Evolutionary conservation across 129 eudicot species (phyloP).

Genomic region (Sambucus nigra): DNA sequence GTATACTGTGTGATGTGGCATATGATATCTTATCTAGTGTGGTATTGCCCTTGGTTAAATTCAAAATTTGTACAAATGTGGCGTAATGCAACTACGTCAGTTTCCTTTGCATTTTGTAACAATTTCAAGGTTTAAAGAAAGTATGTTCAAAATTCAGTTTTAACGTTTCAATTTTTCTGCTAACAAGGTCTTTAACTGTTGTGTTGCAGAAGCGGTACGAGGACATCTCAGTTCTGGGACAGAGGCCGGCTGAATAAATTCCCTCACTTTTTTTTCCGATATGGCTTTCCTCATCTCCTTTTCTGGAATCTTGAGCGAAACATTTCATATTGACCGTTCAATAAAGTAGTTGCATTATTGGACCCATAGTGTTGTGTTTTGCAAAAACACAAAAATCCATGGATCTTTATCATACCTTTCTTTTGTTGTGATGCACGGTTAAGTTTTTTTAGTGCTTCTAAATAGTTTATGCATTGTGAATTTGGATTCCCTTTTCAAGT

Average conservation of each 20-base stretch:
- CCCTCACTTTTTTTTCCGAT: neutral
- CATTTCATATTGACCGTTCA: constrained; percentile 18
- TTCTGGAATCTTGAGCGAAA: constrained; percentile 9
- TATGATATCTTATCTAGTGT: no score
- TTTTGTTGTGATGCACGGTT: constrained; percentile 1
- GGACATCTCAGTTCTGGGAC: constrained; percentile 81
- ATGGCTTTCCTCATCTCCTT: constrained; percentile 9
- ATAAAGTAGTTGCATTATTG: constrained; percentile 29
- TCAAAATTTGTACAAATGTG: neutral
- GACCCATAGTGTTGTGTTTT: constrained; percentile 17
- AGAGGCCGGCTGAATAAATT: constrained; percentile 56
- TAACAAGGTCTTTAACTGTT: constrained; percentile 3
- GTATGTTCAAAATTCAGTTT: neutral
- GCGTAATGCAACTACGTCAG: neutral
- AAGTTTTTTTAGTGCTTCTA: neutral
- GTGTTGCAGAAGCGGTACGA: constrained; percentile 70
- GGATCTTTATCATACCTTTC: neutral
- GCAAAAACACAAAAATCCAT: constrained; percentile 17
- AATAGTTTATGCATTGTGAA: neutral
- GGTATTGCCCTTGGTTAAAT: neutral
- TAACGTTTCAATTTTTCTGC: neutral
- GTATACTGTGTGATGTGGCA: neutral
- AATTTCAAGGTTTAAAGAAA: neutral
- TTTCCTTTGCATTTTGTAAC: neutral
- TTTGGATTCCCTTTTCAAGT: no score